Evolutionary conservation across 2,329 filamentous ascomycete species (phyloP), one percentile per base, ranked within the genome.

Genomic region (Verticillium nubilum): DNA sequence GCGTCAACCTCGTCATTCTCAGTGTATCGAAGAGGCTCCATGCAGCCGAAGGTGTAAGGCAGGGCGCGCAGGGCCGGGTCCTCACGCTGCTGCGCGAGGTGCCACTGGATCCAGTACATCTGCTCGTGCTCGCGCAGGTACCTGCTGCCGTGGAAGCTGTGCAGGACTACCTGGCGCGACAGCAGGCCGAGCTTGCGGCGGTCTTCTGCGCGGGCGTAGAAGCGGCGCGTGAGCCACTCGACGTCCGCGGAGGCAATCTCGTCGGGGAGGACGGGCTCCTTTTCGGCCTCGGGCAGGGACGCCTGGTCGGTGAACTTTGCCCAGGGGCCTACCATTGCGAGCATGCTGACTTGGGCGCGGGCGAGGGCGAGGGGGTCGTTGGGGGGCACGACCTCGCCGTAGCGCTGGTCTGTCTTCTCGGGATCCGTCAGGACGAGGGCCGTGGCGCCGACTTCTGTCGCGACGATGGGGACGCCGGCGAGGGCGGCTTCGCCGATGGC

Each of bases 81-180:
- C 25, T 57, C 61, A 10, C 66, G 64, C 69, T 73, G 73, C 57
- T 65, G 63, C 13, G 70, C 66, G 60, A 69, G 57, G 62, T 72
- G 69, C 71, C 71, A 73, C 63, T 73, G 71, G 31, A 76, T 77
- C 81, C 81, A 84, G 60, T 83, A 78, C 79, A 81, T 83, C 65
- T 87, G 84, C 67, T 86, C 84, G 67, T 86, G 83, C 67, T 86
- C 84, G 37, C 85, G 79, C 26, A 86, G 76, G 66, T 86, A 86
- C 0, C 83, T 76, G 52, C 85, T 80, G 2, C 83, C 82, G 56
- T 80, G 79, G 69, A 86, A 86, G 13, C 78, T 82, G 63, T 83
- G 83, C 58, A 84, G 80, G 3, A 86, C 84, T 52, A 85, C 85
- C 50, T 75, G 74, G 25, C 84, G 78, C 1, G 80, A 81, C 71